Conservation (phyloP, 495 filamentous ascomycete species). For the Penicillium chermesinum region DNA sequence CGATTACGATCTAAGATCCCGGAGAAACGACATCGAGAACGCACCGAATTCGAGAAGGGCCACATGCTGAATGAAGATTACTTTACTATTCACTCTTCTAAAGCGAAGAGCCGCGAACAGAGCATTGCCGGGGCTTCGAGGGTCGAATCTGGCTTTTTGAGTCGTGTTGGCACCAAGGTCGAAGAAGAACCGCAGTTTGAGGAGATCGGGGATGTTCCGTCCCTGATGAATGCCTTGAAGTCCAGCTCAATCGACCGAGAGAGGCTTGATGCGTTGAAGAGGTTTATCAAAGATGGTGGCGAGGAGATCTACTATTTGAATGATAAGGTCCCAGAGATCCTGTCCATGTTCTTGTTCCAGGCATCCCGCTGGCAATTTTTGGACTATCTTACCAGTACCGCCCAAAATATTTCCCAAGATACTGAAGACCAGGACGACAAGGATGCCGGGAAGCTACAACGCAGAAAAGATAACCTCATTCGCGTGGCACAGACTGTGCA, state of each 20-base stretch:
- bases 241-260: constrained; percentile 77
- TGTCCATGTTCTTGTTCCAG: constrained; percentile 84
- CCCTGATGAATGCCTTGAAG: constrained; percentile 60
- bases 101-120: constrained; percentile 37
- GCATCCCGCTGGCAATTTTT: constrained; percentile 75
- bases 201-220: constrained; percentile 61
- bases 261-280: constrained; percentile 74
- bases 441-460: constrained; percentile 28
- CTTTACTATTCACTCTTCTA: constrained; percentile 68
- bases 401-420: constrained; percentile 43
- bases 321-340: constrained; percentile 73
- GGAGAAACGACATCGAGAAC: constrained; percentile 18
- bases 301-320: constrained; percentile 76
- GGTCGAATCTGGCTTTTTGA: constrained; percentile 31
- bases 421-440: constrained; percentile 17
- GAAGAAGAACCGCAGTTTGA: constrained; percentile 38
- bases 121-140: constrained; percentile 26
- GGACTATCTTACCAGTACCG: constrained; percentile 54
- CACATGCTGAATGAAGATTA: constrained; percentile 77
- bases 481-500: constrained; percentile 32
- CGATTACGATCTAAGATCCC: constrained; percentile 64
- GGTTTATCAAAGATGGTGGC: constrained; percentile 71
- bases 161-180: constrained; percentile 20
- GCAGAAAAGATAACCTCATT: constrained; percentile 39
- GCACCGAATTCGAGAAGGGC: constrained; percentile 36